Evolutionary conservation across 1,139 yeast species (phyloP).

Genomic region (Sugiyamaella pinicola): DNA sequence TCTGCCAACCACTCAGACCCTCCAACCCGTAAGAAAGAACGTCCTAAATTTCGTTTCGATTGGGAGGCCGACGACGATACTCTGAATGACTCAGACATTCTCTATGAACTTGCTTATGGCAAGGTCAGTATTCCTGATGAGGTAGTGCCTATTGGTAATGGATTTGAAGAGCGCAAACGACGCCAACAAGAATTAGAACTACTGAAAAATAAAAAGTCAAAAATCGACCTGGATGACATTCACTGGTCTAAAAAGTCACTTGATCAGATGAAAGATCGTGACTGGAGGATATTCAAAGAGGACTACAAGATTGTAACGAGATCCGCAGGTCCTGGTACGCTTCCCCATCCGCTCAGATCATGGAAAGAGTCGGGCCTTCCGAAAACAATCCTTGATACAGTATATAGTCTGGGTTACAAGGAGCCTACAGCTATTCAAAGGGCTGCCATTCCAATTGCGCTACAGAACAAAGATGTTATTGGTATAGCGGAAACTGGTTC

Average conservation of each 20-base stretch:
- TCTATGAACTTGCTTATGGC: slow-evolving; percentile 34
- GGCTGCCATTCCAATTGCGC: slow-evolving; percentile 78
- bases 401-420: slow-evolving; percentile 50
- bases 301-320: slow-evolving; percentile 68
- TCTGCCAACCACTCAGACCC: slow-evolving; percentile 19
- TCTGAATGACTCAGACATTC: slow-evolving; percentile 48
- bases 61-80: slow-evolving; percentile 78
- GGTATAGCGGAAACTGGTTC: slow-evolving; percentile 98
- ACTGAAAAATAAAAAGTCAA: slow-evolving; percentile 26
- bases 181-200: slow-evolving; percentile 28
- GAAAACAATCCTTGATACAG: slow-evolving; percentile 44
- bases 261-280: slow-evolving; percentile 70
- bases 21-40: slow-evolving; percentile 2
- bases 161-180: slow-evolving; percentile 37
- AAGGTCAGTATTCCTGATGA: slow-evolving; percentile 6
- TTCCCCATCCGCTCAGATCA: slow-evolving; percentile 63
- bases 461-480: slow-evolving; percentile 63
- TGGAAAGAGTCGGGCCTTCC: slow-evolving; percentile 72
- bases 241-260: slow-evolving; percentile 76
- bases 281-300: slow-evolving; percentile 87
- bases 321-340: slow-evolving; percentile 34
- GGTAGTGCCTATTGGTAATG: slow-evolving; percentile 33
- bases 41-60: slow-evolving; percentile 58
- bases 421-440: slow-evolving; percentile 90
- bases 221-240: slow-evolving; percentile 38